Conservation (phyloP, 2,329 filamentous ascomycete genomes). For the Pezicula carpinea region DNA sequence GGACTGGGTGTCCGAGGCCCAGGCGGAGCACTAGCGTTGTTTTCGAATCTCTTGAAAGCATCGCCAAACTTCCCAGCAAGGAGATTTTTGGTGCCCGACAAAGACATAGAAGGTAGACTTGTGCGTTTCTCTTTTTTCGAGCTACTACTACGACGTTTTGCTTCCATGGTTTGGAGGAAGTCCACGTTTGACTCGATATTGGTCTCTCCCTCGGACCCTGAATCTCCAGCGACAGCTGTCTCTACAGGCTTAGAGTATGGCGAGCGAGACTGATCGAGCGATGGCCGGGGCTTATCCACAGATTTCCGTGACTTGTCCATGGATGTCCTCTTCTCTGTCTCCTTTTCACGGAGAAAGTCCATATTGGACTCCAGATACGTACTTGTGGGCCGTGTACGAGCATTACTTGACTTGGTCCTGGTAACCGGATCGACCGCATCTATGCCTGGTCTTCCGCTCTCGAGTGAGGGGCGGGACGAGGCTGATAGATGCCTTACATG, state of each 20-base stretch:
- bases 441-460: slow-evolving; percentile 60
- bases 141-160: slow-evolving; percentile 49
- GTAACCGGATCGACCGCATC: slow-evolving; percentile 58
- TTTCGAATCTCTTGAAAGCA: slow-evolving; percentile 88
- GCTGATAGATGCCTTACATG: slow-evolving; percentile 42
- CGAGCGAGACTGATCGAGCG: slow-evolving; percentile 27
- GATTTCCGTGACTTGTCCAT: slow-evolving; percentile 25
- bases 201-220: slow-evolving; percentile 44
- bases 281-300: slow-evolving; percentile 10
- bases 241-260: slow-evolving; percentile 19
- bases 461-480: slow-evolving; percentile 63
- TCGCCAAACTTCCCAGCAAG: slow-evolving; percentile 89
- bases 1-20: slow-evolving; percentile 42
- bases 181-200: slow-evolving; percentile 78
- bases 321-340: slow-evolving; percentile 37
- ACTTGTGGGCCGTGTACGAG: slow-evolving; percentile 70
- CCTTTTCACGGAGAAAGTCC: slow-evolving; percentile 76
- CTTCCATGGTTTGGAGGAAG: slow-evolving; percentile 74
- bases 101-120: slow-evolving; percentile 63
- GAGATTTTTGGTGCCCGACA: slow-evolving; percentile 73
- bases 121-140: slow-evolving; percentile 61
- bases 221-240: slow-evolving; percentile 27
- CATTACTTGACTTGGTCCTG: slow-evolving; percentile 60
- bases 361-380: slow-evolving; percentile 79
- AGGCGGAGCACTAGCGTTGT: slow-evolving; percentile 29